phyloP scores from a whole-genome alignment of 768 basidiomycete genomes.

The Rhodotorula paludigena region DNA sequence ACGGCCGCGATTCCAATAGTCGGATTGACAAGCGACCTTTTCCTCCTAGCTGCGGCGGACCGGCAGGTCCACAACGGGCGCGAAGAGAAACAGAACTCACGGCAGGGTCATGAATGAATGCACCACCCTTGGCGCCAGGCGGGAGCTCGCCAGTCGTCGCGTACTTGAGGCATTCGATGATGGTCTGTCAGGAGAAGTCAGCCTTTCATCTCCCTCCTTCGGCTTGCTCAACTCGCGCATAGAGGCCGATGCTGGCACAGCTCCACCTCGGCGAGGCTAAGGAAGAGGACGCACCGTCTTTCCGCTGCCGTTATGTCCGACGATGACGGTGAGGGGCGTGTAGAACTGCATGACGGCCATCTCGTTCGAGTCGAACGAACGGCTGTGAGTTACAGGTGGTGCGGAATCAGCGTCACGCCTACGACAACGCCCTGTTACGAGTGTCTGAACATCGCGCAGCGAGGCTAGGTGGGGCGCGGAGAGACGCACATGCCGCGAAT shows the following conservation, averaged over 20 bases:
- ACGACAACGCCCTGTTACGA: too few species aligned
- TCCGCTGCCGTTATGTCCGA: slow-evolving; percentile 96
- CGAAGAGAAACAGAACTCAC: background rate
- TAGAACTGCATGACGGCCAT: slow-evolving; percentile 94
- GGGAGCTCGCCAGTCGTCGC: slow-evolving; percentile 97
- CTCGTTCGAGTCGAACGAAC: slow-evolving; percentile 93
- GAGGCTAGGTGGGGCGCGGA: too few species aligned
- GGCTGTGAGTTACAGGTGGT: slow-evolving; percentile 60
- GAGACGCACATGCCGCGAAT: slow-evolving; percentile 38
- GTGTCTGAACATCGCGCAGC: too few species aligned
- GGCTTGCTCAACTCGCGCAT: too few species aligned
- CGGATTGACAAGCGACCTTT: too few species aligned
- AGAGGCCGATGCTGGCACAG: background rate
- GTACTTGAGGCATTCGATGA: slow-evolving; percentile 99
- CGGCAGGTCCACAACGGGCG: too few species aligned
- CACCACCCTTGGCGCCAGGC: slow-evolving; percentile 95
- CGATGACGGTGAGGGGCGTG: slow-evolving; percentile 94
- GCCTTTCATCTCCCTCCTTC: background rate
- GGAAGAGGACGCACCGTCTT: slow-evolving; percentile 60
- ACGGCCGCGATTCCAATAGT: too few species aligned
- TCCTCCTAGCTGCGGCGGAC: too few species aligned
- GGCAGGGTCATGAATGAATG: slow-evolving; percentile 87
- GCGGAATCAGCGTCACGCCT: too few species aligned
- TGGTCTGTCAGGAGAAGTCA: slow-evolving; percentile 54
- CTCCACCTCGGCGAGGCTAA: background rate